phyloP scores from a whole-genome alignment of 176 grass and related monocot genomes.

The Avena sativa region DNA sequence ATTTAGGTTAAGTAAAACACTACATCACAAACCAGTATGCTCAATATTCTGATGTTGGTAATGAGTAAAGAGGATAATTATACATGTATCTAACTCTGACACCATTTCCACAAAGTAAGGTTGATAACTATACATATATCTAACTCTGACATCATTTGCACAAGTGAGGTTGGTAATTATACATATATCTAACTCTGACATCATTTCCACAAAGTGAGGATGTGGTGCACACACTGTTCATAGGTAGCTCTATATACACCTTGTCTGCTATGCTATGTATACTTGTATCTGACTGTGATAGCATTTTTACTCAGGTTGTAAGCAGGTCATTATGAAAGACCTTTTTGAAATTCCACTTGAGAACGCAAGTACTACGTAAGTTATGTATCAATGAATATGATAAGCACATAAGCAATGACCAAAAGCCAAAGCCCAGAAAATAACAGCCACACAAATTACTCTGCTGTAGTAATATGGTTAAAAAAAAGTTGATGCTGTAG shows the following conservation, averaged over 20 bases:
- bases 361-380: not conserved
- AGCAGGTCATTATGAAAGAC: not conserved
- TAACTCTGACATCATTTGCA: no score
- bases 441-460: conserved; percentile 4
- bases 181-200: no score
- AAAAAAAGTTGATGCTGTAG: not conserved
- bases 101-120: not conserved
- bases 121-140: not conserved
- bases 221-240: conserved; percentile 1
- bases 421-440: not conserved
- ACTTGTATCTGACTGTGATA: not conserved
- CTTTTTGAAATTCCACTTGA: not conserved
- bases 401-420: not conserved
- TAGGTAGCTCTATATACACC: not conserved
- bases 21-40: not conserved
- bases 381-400: not conserved
- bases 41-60: not conserved
- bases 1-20: conserved; percentile 1
- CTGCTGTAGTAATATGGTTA: not conserved
- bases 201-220: not conserved
- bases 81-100: not conserved
- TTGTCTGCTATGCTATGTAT: not conserved
- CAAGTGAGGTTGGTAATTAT: no score
- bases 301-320: not conserved
- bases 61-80: not conserved